phyloP scores from a whole-genome alignment of 768 basidiomycete genomes.

The Suillus placidus region DNA sequence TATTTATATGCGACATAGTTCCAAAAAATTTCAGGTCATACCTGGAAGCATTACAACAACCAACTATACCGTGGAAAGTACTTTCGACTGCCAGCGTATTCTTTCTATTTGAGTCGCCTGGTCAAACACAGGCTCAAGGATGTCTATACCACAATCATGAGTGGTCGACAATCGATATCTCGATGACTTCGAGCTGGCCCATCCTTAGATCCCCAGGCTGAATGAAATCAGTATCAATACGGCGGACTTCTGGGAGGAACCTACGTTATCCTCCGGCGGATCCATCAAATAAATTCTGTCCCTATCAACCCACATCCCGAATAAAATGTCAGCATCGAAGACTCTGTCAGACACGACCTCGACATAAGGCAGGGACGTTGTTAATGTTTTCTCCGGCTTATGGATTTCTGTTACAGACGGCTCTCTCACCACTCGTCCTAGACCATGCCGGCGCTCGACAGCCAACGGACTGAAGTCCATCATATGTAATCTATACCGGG shows the following conservation, averaged over 20 bases:
- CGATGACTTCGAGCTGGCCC: not conserved
- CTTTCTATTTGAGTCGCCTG: not conserved
- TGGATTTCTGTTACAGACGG: not conserved
- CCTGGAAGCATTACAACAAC: not conserved
- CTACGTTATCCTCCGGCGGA: not conserved
- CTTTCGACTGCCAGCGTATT: not conserved
- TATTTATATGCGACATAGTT: not conserved
- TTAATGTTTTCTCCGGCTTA: not conserved
- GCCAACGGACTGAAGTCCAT: constrained; percentile 2
- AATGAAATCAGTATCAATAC: not conserved
- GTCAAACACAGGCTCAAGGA: not conserved
- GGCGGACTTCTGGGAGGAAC: not conserved
- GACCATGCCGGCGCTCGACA: not conserved
- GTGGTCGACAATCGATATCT: not conserved
- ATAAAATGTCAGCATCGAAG: not conserved
- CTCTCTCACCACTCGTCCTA: not conserved
- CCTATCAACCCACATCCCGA: not conserved
- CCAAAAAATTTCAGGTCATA: not conserved
- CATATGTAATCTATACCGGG: not conserved
- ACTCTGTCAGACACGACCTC: constrained; percentile 1
- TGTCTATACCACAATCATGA: not conserved
- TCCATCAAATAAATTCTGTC: not conserved
- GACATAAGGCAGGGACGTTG: constrained; percentile 7
- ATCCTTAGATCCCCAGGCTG: not conserved
- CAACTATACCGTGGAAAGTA: not conserved